Conservation (phyloP, 176 grass and related monocot species). For the Leersia perrieri region DNA sequence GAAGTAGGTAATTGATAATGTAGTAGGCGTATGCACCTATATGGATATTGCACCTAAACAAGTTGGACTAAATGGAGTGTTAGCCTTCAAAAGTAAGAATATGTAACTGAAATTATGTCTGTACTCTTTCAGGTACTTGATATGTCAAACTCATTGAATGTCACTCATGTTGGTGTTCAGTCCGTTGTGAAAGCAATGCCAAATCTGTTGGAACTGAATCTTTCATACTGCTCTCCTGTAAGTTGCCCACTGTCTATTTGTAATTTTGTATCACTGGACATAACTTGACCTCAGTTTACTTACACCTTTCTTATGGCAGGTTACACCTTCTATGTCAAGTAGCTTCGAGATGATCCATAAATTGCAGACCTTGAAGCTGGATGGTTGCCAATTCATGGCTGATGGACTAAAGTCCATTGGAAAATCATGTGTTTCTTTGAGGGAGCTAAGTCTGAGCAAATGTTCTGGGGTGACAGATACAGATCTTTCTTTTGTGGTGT, state of each 20-base stretch:
- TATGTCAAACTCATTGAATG: constrained; percentile 66
- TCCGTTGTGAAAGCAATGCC: constrained; percentile 40
- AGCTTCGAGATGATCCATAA: constrained; percentile 47
- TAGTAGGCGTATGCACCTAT: too few species aligned
- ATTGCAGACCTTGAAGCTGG: constrained; percentile 62
- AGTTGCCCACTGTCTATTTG: constrained; percentile 22
- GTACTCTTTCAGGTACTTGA: constrained; percentile 59
- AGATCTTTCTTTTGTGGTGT: constrained; percentile 53
- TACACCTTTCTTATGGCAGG: constrained; percentile 38
- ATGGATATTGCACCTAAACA: background rate
- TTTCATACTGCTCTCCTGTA: constrained; percentile 71
- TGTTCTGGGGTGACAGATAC: constrained; percentile 72
- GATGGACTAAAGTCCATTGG: constrained; percentile 58
- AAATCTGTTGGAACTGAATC: constrained; percentile 54
- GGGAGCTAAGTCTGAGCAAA: constrained; percentile 78
- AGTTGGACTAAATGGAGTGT: background rate
- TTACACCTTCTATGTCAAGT: constrained; percentile 43
- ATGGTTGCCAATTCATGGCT: constrained; percentile 63
- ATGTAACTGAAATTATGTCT: constrained; percentile 2
- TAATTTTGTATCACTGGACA: background rate
- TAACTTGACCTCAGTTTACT: constrained; percentile 12
- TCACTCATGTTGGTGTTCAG: constrained; percentile 54
- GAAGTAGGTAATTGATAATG: background rate
- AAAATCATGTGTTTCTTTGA: constrained; percentile 56
- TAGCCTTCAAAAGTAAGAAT: background rate